Evolutionary conservation across 1,284 basidiomycete genomes (phyloP).

Genomic region (Moesziomyces globuligerus): DNA sequence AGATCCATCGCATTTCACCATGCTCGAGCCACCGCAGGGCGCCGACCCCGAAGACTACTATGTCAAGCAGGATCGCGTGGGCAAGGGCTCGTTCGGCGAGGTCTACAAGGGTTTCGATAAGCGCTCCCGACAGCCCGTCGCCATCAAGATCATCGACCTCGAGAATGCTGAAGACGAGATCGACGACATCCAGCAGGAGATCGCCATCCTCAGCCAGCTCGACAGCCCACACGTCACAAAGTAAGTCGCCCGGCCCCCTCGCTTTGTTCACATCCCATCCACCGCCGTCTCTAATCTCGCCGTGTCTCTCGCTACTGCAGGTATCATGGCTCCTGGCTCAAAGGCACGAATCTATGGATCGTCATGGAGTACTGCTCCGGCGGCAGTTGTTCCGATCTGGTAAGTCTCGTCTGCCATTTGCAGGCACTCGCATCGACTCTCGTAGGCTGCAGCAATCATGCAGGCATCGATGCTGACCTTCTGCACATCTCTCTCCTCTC

Average conservation of each 20-base stretch:
- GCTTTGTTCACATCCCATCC: neutral
- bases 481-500: neutral
- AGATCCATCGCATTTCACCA: neutral
- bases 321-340: conserved; percentile 94
- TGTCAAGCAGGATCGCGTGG: conserved; percentile 92
- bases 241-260: conserved; percentile 62
- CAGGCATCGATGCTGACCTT: conserved; percentile 14
- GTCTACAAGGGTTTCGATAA: conserved; percentile 64
- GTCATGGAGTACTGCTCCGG: conserved; percentile 90
- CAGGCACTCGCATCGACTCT: conserved; percentile 13
- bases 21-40: conserved; percentile 52
- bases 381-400: conserved; percentile 71
- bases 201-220: conserved; percentile 95
- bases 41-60: conserved; percentile 71
- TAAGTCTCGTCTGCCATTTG: no score
- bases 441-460: no score
- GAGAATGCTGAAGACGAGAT: conserved; percentile 99
- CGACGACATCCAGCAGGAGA: conserved; percentile 99
- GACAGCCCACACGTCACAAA: conserved; percentile 96
- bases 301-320: conserved; percentile 68
- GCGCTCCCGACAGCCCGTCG: conserved; percentile 56
- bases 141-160: conserved; percentile 97
- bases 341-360: conserved; percentile 94
- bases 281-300: neutral
- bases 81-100: conserved; percentile 66